Conservation (phyloP, 257 asterid species). For the Haberlea rhodopensis region DNA sequence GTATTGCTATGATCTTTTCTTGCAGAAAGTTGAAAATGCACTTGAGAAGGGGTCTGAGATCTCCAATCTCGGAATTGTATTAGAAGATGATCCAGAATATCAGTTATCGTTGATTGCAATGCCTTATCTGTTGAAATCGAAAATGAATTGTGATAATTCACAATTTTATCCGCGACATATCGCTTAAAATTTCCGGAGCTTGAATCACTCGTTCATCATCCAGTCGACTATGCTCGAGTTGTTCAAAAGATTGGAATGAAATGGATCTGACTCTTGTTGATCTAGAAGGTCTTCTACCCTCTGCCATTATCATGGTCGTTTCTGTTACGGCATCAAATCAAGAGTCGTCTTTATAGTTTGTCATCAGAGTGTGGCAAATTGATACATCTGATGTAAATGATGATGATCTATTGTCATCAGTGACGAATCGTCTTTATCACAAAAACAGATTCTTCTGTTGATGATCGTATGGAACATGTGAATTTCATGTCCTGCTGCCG, state of each 20-base stretch:
- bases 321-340: conserved; percentile 97
- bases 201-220: conserved; percentile 93
- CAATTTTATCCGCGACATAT: conserved; percentile 96
- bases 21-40: conserved; percentile 90
- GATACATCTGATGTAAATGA: too few species aligned
- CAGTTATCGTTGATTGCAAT: conserved; percentile 90
- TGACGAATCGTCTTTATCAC: too few species aligned
- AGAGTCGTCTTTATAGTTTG: too few species aligned
- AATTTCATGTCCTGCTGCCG: too few species aligned
- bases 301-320: conserved; percentile 93
- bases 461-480: too few species aligned
- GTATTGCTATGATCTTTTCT: conserved; percentile 20
- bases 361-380: too few species aligned
- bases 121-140: conserved; percentile 90
- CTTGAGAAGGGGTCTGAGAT: conserved; percentile 60
- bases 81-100: conserved; percentile 97
- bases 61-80: conserved; percentile 50
- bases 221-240: conserved; percentile 92
- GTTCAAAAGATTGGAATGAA: conserved; percentile 85
- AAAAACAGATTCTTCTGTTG: too few species aligned
- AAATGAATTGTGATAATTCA: conserved; percentile 89
- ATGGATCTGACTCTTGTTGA: conserved; percentile 90
- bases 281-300: conserved; percentile 90
- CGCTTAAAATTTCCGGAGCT: conserved; percentile 93
- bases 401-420: too few species aligned